Base-by-base conservation (phyloP, 345 rosid genomes). In the Salix exigua region DNA sequence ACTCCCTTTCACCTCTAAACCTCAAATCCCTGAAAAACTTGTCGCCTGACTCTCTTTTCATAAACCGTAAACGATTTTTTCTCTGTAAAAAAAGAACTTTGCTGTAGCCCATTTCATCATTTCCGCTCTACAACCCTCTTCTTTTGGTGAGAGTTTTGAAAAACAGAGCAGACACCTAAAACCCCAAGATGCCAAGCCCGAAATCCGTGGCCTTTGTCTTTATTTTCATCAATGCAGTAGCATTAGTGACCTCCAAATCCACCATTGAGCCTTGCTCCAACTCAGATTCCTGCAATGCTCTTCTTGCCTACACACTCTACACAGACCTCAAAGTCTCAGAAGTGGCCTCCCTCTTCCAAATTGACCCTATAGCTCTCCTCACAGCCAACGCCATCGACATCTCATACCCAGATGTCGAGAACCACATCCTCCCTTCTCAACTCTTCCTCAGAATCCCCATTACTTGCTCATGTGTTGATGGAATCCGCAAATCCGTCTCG, bases 181-280 rank as follows among this genome's bases (percentile, higher is more conserved):
- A n/a, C 63, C 35, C 5, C 75, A 78, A 48, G 40, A 91, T 91
- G 94, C 60, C 66, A 25, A 82, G 72, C 51, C 77, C 82, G 25
- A 79, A 78, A 79, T 76, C 75, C 44, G 26, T 53, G 16, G 2
- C 63, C 11, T 38, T 79, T 60, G 37, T 87, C 75, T 70, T 86
- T 23, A 19, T 86, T 70, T 25, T 93, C 68, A 23, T 82, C 84
- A 86, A 73, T 81, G 82, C 82, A 70, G 83, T 79, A 30, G 75
- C 77, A 30, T 33, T 55, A 1, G 91, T 85, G 25, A 70, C 73
- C 7, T 64, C 97, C 30, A 95, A 95, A 84, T 95, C 99, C 16
- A 95, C 98, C 25, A 95, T 95, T 18, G 99, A 95, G 84, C 96
- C 99, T 4, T 95, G 99, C 81, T 88, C 99, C 11, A 91, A 84